Conservation (phyloP, 169 alveolate species). For the Babesia sp. region DNA sequence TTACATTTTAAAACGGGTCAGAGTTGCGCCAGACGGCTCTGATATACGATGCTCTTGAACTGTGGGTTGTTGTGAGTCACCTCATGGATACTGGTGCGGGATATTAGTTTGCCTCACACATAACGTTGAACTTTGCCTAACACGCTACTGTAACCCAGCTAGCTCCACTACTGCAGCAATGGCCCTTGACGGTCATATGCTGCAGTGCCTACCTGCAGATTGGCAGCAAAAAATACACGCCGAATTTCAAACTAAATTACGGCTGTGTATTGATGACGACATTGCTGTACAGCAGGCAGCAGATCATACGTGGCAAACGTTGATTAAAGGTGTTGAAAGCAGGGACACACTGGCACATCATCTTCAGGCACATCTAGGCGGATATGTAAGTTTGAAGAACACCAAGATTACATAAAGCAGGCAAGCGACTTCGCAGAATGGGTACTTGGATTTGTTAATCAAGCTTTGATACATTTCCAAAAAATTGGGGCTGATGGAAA, state of each 20-base stretch:
- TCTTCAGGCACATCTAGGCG: slow-evolving; percentile 24
- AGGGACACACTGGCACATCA: slow-evolving; percentile 30
- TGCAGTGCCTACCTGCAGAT: slow-evolving; percentile 53
- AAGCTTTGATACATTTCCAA: slow-evolving; percentile 23
- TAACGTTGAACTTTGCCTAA: no score
- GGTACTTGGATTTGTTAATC: slow-evolving; percentile 50
- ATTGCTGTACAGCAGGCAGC: slow-evolving; percentile 30
- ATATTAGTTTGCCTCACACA: no score
- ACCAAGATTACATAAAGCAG: slow-evolving; percentile 9
- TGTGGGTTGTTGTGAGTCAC: no score
- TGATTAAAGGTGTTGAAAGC: slow-evolving; percentile 18
- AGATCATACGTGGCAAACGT: slow-evolving; percentile 47
- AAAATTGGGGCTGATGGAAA: neutral
- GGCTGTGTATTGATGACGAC: slow-evolving; percentile 38
- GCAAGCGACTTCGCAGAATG: slow-evolving; percentile 67
- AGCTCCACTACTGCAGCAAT: no score
- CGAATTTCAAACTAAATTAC: slow-evolving; percentile 41
- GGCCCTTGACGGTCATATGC: slow-evolving; percentile 25
- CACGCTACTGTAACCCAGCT: no score
- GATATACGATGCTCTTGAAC: no score
- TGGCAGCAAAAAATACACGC: slow-evolving; percentile 64
- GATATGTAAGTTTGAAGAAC: slow-evolving; percentile 25
- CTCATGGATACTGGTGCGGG: no score
- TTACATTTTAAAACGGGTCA: no score
- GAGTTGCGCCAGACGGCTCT: no score